These are phyloP conservation scores for Cordyceps farinosa DNA, from an alignment of 2,329 filamentous ascomycete genomes.

Conservation along the genomic window DNA sequence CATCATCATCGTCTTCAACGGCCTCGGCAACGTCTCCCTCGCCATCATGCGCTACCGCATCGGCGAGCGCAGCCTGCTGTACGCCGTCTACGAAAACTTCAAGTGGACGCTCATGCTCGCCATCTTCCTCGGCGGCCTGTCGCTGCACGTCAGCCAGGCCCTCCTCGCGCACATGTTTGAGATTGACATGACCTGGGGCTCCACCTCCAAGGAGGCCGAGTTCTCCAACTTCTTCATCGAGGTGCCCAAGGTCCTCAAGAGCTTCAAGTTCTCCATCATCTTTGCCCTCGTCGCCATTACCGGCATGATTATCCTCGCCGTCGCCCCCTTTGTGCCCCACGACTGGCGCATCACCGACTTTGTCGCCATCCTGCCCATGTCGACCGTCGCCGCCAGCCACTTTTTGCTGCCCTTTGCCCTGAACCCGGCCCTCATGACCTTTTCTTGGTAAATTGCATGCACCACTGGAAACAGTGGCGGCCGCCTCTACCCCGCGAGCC, in stretches of 20 bases:
- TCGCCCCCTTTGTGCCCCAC: constrained; percentile 60
- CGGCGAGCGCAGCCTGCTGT: constrained; percentile 48
- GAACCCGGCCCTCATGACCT: constrained; percentile 77
- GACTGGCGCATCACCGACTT: constrained; percentile 67
- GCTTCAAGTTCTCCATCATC: constrained; percentile 71
- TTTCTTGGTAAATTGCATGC: constrained; percentile 72
- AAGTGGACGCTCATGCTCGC: constrained; percentile 55
- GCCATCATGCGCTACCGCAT: constrained; percentile 62
- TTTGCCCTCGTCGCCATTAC: constrained; percentile 56
- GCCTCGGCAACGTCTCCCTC: constrained; percentile 56
- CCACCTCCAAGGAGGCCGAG: constrained; percentile 56
- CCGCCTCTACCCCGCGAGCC: background rate
- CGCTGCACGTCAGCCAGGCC: constrained; percentile 39
- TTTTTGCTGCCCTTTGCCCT: constrained; percentile 68
- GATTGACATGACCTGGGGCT: constrained; percentile 47
- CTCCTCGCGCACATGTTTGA: constrained; percentile 42
- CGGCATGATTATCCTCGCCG: constrained; percentile 62
- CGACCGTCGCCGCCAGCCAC: constrained; percentile 65
- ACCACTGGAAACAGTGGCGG: too few relatives aligned
- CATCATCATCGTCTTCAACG: constrained; percentile 62
- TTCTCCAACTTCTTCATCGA: constrained; percentile 59
- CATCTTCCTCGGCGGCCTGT: constrained; percentile 47
- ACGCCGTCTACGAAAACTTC: constrained; percentile 43
- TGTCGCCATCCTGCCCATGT: constrained; percentile 73
- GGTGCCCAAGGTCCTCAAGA: constrained; percentile 66